phyloP scores from a whole-genome alignment of 2,329 filamentous ascomycete genomes.

The Fusarium subtropicale region DNA sequence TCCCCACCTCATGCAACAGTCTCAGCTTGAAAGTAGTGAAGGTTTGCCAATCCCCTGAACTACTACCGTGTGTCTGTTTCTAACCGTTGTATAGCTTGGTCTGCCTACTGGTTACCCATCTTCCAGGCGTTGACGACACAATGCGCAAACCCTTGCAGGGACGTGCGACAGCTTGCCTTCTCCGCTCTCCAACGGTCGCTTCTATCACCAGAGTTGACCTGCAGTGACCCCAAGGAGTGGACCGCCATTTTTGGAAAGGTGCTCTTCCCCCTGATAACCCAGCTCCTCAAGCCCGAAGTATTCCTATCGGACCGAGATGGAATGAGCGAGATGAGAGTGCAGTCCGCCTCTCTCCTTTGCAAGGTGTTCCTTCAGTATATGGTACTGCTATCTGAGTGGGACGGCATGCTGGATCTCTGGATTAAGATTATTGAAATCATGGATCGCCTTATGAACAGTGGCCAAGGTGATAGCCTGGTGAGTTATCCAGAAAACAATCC shows the following conservation, averaged over 20 bases:
- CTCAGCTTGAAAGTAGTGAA: slow-evolving; percentile 88
- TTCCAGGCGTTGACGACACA: slow-evolving; percentile 89
- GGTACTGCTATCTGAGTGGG: slow-evolving; percentile 84
- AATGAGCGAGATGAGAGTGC: slow-evolving; percentile 95
- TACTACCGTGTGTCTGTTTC: background rate
- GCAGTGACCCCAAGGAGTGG: slow-evolving; percentile 90
- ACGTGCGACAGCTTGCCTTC: slow-evolving; percentile 90
- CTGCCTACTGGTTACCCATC: slow-evolving; percentile 96
- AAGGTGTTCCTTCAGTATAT: slow-evolving; percentile 97
- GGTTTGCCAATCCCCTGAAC: slow-evolving; percentile 61
- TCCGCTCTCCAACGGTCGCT: slow-evolving; percentile 86
- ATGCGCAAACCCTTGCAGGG: slow-evolving; percentile 93
- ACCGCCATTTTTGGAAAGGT: slow-evolving; percentile 95
- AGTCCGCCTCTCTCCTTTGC: slow-evolving; percentile 89
- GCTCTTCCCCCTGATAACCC: slow-evolving; percentile 88
- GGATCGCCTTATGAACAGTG: slow-evolving; percentile 95
- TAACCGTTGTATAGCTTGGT: slow-evolving; percentile 76
- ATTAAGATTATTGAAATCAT: slow-evolving; percentile 91
- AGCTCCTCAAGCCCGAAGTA: slow-evolving; percentile 91
- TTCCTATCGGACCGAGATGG: slow-evolving; percentile 90
- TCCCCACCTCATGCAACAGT: slow-evolving; percentile 89
- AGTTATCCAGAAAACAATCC: slow-evolving; percentile 51
- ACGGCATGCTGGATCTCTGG: slow-evolving; percentile 93
- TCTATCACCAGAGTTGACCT: slow-evolving; percentile 84
- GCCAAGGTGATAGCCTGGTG: slow-evolving; percentile 89